Conservation (phyloP, 768 basidiomycete species). For the Mycena galopus region DNA sequence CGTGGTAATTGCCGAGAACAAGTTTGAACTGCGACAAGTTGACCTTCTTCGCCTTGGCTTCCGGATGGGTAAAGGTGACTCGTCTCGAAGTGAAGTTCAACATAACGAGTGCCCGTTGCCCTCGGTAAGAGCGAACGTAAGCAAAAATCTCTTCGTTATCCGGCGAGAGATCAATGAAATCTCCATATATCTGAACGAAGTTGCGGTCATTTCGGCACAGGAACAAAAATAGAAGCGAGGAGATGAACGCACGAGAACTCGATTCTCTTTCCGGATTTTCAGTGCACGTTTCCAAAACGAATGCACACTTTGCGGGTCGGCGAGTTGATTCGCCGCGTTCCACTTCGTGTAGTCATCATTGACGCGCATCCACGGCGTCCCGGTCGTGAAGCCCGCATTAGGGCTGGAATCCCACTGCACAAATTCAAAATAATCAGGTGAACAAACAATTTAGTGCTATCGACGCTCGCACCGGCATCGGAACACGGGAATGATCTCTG, state of each 20-base stretch:
- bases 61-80: constrained; percentile 35
- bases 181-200: constrained; percentile 66
- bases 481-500: constrained; percentile 77
- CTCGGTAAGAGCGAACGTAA: constrained; percentile 58
- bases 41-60: constrained; percentile 2
- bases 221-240: constrained; percentile 2
- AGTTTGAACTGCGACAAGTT: constrained; percentile 31
- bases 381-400: constrained; percentile 76
- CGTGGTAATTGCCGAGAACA: constrained; percentile 47
- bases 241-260: constrained; percentile 60
- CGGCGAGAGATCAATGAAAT: constrained; percentile 64
- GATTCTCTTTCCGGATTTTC: constrained; percentile 62
- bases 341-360: constrained; percentile 73
- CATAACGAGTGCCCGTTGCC: constrained; percentile 55
- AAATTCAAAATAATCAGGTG: background rate
- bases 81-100: constrained; percentile 59
- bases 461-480: constrained; percentile 66
- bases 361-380: constrained; percentile 80
- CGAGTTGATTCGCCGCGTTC: constrained; percentile 65
- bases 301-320: constrained; percentile 65
- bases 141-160: constrained; percentile 67
- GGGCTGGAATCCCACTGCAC: constrained; percentile 66
- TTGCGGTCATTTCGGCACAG: background rate
- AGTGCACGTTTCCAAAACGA: constrained; percentile 73
- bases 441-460: background rate